Percentiles rank a stretch among this genome's conserved stretches.
phyloP scores from a whole-genome alignment of 371 early-diverging fungal species.

The Parasitella parasitica region DNA sequence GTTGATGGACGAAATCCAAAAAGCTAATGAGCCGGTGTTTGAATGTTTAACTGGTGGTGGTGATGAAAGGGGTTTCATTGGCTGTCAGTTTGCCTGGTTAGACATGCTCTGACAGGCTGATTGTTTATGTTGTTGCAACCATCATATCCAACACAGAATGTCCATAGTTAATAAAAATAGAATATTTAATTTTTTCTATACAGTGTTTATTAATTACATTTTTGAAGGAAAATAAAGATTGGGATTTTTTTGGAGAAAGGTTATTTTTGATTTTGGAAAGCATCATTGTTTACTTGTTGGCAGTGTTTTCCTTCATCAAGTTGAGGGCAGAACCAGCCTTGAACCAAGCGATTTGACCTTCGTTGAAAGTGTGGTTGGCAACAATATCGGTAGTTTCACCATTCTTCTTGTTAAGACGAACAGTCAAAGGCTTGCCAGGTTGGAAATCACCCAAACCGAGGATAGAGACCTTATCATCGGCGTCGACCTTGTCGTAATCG shows the following conservation, averaged over 20 bases:
- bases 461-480: constrained; percentile 73
- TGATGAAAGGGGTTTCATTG: no score
- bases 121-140: no score
- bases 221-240: background rate
- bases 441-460: constrained; percentile 71
- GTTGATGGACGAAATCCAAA: no score
- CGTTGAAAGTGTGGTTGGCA: constrained; percentile 96
- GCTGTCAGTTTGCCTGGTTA: no score
- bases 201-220: background rate
- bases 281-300: background rate
- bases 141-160: background rate
- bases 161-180: no score
- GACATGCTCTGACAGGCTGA: no score
- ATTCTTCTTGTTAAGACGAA: constrained; percentile 66
- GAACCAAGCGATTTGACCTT: constrained; percentile 93
- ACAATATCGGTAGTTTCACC: constrained; percentile 80
- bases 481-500: constrained; percentile 82
- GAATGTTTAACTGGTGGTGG: no score
- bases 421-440: constrained; percentile 74
- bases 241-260: no score
- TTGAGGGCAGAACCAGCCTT: constrained; percentile 93
- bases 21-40: no score
- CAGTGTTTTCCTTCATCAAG: constrained; percentile 50
- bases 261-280: background rate
- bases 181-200: background rate